A percentile compares a stretch with the other conserved stretches of the same genome.
Evolutionary conservation across 2,329 filamentous ascomycete species (phyloP).

Genomic region (Beauveria sp.): DNA sequence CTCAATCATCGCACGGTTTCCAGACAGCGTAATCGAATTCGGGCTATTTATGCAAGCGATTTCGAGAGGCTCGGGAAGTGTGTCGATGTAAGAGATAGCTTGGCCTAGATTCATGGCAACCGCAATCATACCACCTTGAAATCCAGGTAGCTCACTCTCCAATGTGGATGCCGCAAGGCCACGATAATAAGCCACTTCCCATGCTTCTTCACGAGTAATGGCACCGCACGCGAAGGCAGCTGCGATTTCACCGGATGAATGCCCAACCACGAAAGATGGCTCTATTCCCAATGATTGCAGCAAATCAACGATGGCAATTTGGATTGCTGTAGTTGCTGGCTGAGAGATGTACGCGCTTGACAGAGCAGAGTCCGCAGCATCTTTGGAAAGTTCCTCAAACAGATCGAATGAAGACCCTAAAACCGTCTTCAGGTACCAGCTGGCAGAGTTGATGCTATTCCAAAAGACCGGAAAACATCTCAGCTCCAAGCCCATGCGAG

Average conservation of each 20-base stretch:
- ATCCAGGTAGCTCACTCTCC: constrained; percentile 17
- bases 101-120: constrained; percentile 26
- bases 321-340: constrained; percentile 34
- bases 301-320: constrained; percentile 35
- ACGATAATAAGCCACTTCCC: constrained; percentile 34
- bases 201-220: constrained; percentile 30
- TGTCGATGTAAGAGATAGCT: constrained; percentile 21
- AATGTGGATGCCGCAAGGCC: constrained; percentile 28
- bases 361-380: constrained; percentile 20
- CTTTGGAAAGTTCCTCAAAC: constrained; percentile 27
- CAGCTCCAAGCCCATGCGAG: constrained; percentile 33
- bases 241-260: constrained; percentile 41
- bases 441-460: constrained; percentile 28
- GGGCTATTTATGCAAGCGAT: constrained; percentile 40
- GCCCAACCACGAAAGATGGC: constrained; percentile 31
- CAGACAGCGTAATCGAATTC: constrained; percentile 36
- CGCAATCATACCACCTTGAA: constrained; percentile 35
- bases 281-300: constrained; percentile 25
- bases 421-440: constrained; percentile 21
- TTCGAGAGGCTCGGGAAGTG: constrained; percentile 18
- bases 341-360: constrained; percentile 30
- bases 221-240: constrained; percentile 34
- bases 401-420: constrained; percentile 28
- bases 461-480: constrained; percentile 35
- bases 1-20: constrained; percentile 25